Percentiles rank a stretch among this genome's conserved stretches.
These are phyloP conservation scores for Fraxinus pennsylvanica DNA, from an alignment of 257 asterid genomes.

Conservation along the genomic window DNA sequence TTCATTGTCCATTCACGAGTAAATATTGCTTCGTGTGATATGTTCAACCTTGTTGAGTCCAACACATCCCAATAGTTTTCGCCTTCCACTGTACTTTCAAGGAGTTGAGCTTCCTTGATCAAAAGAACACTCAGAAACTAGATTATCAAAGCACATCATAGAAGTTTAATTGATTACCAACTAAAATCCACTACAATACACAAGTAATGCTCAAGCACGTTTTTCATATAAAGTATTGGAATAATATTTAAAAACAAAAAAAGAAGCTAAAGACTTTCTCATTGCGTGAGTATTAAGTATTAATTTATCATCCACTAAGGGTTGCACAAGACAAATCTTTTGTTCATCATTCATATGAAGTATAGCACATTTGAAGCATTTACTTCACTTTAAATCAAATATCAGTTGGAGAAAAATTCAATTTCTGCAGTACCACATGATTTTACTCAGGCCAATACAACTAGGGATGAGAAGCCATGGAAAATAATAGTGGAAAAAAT, in stretches of 20 bases:
- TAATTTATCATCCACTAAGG: no score
- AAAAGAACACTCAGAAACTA: neutral
- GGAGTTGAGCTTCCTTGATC: neutral
- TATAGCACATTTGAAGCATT: neutral
- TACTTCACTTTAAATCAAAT: neutral
- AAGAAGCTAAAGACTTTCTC: no score
- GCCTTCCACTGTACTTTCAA: neutral
- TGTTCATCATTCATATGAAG: neutral
- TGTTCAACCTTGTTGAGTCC: neutral
- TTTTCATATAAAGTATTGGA: no score
- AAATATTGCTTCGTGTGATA: no score
- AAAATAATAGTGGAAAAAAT: neutral
- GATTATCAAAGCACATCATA: no score
- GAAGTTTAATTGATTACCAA: no score
- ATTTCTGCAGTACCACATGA: neutral
- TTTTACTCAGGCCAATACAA: neutral
- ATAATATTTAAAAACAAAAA: no score
- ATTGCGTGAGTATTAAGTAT: no score
- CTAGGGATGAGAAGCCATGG: neutral
- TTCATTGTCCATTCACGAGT: no score
- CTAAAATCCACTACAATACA: no score
- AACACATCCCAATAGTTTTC: neutral
- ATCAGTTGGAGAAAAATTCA: neutral
- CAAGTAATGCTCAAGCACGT: no score
- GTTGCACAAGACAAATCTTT: no score